Conservation (phyloP, 2,329 filamentous ascomycete genomes). For the Claviceps pusilla region DNA sequence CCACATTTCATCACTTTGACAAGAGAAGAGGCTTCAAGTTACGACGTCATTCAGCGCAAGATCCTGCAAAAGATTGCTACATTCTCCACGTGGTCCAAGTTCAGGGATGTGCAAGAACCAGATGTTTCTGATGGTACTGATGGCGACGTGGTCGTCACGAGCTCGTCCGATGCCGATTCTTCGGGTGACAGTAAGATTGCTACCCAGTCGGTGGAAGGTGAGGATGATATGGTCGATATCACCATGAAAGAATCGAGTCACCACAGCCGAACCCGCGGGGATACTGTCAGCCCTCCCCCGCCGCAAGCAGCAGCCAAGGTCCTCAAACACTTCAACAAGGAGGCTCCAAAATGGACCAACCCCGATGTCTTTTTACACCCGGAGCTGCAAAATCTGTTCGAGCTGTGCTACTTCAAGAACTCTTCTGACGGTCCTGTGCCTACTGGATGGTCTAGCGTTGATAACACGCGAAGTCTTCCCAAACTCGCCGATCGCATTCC, state of each 20-base stretch:
- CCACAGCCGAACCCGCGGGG: neutral
- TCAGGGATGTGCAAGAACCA: slow-evolving; percentile 36
- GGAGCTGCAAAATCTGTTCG: slow-evolving; percentile 57
- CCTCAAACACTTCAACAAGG: slow-evolving; percentile 33
- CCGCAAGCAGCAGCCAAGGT: slow-evolving; percentile 13
- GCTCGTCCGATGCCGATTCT: slow-evolving; percentile 47
- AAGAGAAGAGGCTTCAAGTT: slow-evolving; percentile 49
- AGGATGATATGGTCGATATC: slow-evolving; percentile 83
- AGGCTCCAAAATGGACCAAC: slow-evolving; percentile 37
- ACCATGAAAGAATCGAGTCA: slow-evolving; percentile 57
- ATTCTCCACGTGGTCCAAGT: slow-evolving; percentile 55
- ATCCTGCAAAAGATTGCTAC: slow-evolving; percentile 60
- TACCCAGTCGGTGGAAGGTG: slow-evolving; percentile 67
- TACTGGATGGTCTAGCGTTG: slow-evolving; percentile 51
- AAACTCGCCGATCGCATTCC: slow-evolving; percentile 32
- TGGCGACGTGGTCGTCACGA: slow-evolving; percentile 54
- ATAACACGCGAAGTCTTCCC: slow-evolving; percentile 43
- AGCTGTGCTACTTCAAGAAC: slow-evolving; percentile 51
- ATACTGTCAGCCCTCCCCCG: slow-evolving; percentile 4
- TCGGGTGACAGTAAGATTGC: slow-evolving; percentile 56
- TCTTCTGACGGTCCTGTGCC: slow-evolving; percentile 43
- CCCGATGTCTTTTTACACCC: slow-evolving; percentile 44
- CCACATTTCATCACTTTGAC: slow-evolving; percentile 64
- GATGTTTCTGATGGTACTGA: slow-evolving; percentile 40
- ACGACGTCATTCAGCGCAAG: slow-evolving; percentile 66